Conservation (phyloP, 305 asterid species). For the Fraxinus angustifolia region DNA sequence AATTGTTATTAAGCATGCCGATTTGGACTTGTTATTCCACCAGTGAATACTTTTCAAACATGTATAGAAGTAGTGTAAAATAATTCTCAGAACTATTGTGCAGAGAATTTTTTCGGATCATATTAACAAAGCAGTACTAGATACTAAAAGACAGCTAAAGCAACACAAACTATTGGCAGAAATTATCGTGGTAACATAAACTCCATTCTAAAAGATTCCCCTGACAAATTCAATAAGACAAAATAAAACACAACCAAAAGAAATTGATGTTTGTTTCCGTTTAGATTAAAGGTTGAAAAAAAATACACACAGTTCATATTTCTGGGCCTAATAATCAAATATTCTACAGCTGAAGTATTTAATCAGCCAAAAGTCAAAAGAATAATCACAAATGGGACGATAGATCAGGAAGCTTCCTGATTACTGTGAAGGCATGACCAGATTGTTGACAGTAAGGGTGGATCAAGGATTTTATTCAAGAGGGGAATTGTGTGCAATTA, state of each 20-base stretch:
- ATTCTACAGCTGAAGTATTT: background rate
- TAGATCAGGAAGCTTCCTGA: conserved; percentile 1
- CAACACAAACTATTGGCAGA: background rate
- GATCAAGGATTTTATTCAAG: background rate
- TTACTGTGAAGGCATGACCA: background rate
- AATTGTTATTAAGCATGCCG: background rate
- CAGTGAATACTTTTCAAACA: background rate
- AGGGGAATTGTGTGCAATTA: background rate
- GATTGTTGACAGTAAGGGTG: background rate
- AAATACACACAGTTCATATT: background rate
- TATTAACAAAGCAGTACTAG: background rate
- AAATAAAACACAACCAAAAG: background rate
- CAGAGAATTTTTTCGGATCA: background rate
- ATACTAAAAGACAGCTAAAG: background rate
- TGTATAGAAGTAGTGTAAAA: background rate
- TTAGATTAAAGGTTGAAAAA: background rate
- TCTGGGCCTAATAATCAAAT: background rate
- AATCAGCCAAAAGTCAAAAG: background rate
- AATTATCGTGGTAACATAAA: background rate
- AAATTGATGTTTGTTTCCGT: background rate
- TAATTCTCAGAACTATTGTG: background rate
- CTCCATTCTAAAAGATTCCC: background rate
- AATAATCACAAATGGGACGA: background rate
- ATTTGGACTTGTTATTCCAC: background rate
- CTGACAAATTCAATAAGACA: background rate